A percentile compares a stretch with the other conserved stretches of the same genome.
phyloP scores from a whole-genome alignment of 2,329 filamentous ascomycete genomes.

The Colletotrichum endophyticum region DNA sequence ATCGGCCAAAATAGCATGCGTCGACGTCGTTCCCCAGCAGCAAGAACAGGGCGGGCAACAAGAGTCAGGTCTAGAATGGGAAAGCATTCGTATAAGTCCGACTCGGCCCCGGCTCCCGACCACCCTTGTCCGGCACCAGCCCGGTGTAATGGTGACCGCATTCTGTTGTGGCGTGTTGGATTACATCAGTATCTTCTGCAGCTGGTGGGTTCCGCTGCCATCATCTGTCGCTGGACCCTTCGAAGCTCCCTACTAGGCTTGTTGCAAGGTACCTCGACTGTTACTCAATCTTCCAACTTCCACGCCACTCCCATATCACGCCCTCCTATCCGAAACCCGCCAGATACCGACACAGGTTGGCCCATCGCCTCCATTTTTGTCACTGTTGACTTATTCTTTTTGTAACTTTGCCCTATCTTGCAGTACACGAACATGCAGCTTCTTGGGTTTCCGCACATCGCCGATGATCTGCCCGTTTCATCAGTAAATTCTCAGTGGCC shows the following conservation, averaged over 20 bases:
- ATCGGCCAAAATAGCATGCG: not conserved
- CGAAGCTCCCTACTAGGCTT: not conserved
- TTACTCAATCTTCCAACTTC: not conserved
- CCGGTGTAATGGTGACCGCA: slow-evolving; percentile 8
- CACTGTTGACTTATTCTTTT: not conserved
- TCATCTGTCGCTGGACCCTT: not conserved
- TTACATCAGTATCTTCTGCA: slow-evolving; percentile 5
- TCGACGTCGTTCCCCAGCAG: not conserved
- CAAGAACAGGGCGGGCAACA: not conserved
- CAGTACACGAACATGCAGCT: not conserved
- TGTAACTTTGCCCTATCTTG: not conserved
- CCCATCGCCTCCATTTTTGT: not conserved
- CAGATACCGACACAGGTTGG: not conserved
- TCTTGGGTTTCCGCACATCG: not conserved
- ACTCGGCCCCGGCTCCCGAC: not conserved
- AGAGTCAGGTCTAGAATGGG: not conserved
- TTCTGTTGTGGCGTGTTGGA: slow-evolving; percentile 5
- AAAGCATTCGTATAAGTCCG: not conserved
- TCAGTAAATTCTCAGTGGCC: not conserved
- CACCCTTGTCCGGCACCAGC: not conserved
- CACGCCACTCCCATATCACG: not conserved
- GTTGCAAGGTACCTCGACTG: not conserved
- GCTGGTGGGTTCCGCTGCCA: not conserved
- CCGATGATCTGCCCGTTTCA: not conserved
- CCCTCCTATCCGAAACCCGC: not conserved